These are phyloP conservation scores for Dactylis glomerata DNA, from an alignment of 176 grass and related monocot genomes.

Conservation along the genomic window DNA sequence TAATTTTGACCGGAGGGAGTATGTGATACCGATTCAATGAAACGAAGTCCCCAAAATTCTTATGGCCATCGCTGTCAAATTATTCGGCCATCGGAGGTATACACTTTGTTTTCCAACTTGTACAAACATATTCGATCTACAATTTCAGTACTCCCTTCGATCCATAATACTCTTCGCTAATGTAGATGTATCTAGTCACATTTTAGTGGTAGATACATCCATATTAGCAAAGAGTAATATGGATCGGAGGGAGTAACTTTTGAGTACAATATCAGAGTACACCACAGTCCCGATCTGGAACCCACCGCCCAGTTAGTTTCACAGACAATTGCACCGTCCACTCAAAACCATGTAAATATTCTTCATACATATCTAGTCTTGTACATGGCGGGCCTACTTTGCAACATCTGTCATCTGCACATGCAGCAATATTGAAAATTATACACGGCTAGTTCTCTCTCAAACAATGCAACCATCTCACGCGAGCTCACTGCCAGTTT, in stretches of 20 bases:
- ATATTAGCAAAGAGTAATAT: too few relatives aligned
- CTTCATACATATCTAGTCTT: neutral
- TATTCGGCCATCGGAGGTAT: too few relatives aligned
- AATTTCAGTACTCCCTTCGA: too few relatives aligned
- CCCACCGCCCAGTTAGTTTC: neutral
- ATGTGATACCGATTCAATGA: neutral
- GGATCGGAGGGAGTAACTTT: too few relatives aligned
- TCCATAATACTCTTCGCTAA: too few relatives aligned
- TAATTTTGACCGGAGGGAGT: too few relatives aligned
- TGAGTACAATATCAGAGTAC: neutral
- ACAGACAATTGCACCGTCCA: neutral
- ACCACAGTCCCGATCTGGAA: neutral
- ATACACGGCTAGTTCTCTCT: neutral
- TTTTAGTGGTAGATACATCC: too few relatives aligned
- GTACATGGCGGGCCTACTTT: neutral
- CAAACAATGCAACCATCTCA: neutral
- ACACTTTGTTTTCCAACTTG: neutral
- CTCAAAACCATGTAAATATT: neutral
- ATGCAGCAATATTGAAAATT: neutral
- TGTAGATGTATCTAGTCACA: too few relatives aligned
- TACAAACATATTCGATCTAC: neutral
- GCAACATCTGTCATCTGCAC: neutral
- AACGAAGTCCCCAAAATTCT: neutral
- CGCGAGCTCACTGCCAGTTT: neutral
- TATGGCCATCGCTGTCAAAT: neutral